phyloP scores from a whole-genome alignment of 192 early-diverging fungal species.

The Chytriomyces sp. region DNA sequence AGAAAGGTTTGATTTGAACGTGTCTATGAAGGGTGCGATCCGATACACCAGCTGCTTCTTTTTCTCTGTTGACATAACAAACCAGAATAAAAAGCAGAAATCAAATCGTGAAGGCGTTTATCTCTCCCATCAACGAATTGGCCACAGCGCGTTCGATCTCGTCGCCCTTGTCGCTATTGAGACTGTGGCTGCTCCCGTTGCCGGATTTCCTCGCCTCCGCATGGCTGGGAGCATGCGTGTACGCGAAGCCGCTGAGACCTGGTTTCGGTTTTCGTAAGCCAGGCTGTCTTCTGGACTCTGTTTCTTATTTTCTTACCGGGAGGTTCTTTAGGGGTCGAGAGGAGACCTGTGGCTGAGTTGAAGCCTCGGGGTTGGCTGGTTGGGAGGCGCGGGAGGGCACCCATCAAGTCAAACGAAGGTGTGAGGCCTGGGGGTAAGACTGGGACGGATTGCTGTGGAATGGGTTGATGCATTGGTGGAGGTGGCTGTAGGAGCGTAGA shows the following conservation, averaged over 20 bases:
- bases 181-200: neutral
- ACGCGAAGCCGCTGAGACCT: neutral
- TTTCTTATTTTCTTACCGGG: too few species aligned
- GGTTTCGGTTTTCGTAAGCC: too few species aligned
- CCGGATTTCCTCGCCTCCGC: too few species aligned
- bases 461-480: neutral
- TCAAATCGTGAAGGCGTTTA: neutral
- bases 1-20: constrained; percentile 5
- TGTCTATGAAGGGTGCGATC: too few species aligned
- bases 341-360: neutral
- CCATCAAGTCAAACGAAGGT: neutral
- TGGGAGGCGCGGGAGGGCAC: neutral
- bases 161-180: neutral
- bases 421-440: neutral
- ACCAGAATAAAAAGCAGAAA: too few species aligned
- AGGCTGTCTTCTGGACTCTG: too few species aligned
- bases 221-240: neutral
- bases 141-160: constrained; percentile 23
- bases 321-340: neutral
- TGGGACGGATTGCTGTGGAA: neutral
- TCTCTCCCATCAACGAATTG: constrained; percentile 24
- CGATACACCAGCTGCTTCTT: too few species aligned
- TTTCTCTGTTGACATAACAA: too few species aligned
- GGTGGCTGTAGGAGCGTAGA: too few species aligned
- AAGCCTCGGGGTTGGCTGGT: too few species aligned